A percentile compares a stretch with the other conserved stretches of the same genome.
These are phyloP conservation scores for Wickerhamiella cacticola DNA, from an alignment of 805 yeast species.

Conservation along the genomic window DNA sequence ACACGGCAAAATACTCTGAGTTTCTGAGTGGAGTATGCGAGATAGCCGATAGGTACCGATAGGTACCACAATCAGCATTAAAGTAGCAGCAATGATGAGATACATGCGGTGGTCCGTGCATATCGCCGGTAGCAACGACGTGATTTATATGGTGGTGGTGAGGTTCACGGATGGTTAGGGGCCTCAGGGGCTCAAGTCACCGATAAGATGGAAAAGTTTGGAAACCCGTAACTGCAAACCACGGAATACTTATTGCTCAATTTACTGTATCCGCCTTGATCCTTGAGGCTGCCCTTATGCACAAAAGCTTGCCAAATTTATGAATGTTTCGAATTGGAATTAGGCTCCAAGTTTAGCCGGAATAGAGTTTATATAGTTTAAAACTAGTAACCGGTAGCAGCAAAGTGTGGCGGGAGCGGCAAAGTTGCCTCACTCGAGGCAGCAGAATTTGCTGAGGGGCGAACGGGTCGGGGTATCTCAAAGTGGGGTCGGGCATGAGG, in stretches of 20 bases:
- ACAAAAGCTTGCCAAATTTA: neutral
- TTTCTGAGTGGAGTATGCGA: neutral
- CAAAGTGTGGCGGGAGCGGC: neutral
- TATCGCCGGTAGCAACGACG: neutral
- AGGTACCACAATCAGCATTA: neutral
- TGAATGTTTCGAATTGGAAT: neutral
- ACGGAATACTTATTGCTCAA: too few relatives aligned
- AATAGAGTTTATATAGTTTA: neutral
- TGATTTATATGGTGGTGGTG: too few relatives aligned
- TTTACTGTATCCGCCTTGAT: too few relatives aligned
- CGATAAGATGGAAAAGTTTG: too few relatives aligned
- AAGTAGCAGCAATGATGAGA: conserved; percentile 1
- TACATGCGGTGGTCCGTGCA: neutral
- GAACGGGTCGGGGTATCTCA: too few relatives aligned
- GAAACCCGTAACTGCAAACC: too few relatives aligned
- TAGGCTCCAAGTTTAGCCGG: neutral
- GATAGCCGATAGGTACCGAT: neutral
- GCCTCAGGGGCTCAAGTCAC: too few relatives aligned
- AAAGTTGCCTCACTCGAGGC: neutral
- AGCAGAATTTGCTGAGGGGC: neutral
- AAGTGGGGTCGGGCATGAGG: too few relatives aligned
- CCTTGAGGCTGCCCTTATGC: too few relatives aligned
- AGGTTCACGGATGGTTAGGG: too few relatives aligned
- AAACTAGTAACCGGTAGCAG: neutral
- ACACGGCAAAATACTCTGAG: neutral